phyloP scores from a whole-genome alignment of 805 yeast species.

The Grigorovia yakushimaensis region DNA sequence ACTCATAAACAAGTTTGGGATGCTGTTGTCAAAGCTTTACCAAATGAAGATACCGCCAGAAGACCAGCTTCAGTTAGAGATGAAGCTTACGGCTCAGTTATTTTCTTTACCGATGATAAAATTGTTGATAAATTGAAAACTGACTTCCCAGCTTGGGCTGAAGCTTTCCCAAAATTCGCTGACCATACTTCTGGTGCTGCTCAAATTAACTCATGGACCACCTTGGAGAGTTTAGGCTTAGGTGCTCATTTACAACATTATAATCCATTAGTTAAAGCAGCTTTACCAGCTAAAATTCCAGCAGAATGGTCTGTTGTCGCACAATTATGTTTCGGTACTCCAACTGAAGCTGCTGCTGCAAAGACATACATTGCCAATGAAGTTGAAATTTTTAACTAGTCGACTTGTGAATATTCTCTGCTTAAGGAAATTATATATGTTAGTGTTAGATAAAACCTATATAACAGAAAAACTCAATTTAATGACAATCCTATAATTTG shows the following conservation, averaged over 20 bases:
- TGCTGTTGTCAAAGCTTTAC: slow-evolving; percentile 30
- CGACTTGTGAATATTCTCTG: too few relatives aligned
- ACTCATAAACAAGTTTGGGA: slow-evolving; percentile 40
- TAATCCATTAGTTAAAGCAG: slow-evolving; percentile 36
- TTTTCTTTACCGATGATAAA: slow-evolving; percentile 39
- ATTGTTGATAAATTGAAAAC: slow-evolving; percentile 34
- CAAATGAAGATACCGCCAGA: slow-evolving; percentile 31
- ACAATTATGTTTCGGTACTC: slow-evolving; percentile 43
- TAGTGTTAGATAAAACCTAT: too few relatives aligned
- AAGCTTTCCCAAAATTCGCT: slow-evolving; percentile 39
- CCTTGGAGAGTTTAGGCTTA: slow-evolving; percentile 34
- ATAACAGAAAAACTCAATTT: too few relatives aligned
- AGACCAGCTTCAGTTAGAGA: slow-evolving; percentile 36
- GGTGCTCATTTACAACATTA: slow-evolving; percentile 48
- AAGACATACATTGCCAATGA: slow-evolving; percentile 34
- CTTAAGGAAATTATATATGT: too few relatives aligned
- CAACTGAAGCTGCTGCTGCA: slow-evolving; percentile 31
- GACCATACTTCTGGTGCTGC: slow-evolving; percentile 41
- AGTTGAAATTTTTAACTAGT: slow-evolving; percentile 6
- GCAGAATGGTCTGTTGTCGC: slow-evolving; percentile 37
- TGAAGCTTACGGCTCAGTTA: slow-evolving; percentile 40
- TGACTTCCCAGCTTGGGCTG: slow-evolving; percentile 35
- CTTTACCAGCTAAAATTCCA: slow-evolving; percentile 33
- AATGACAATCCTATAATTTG: too few relatives aligned
- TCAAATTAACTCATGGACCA: slow-evolving; percentile 42